phyloP scores from a whole-genome alignment of 1,284 basidiomycete genomes.

The Anthracocystis walkeri region DNA sequence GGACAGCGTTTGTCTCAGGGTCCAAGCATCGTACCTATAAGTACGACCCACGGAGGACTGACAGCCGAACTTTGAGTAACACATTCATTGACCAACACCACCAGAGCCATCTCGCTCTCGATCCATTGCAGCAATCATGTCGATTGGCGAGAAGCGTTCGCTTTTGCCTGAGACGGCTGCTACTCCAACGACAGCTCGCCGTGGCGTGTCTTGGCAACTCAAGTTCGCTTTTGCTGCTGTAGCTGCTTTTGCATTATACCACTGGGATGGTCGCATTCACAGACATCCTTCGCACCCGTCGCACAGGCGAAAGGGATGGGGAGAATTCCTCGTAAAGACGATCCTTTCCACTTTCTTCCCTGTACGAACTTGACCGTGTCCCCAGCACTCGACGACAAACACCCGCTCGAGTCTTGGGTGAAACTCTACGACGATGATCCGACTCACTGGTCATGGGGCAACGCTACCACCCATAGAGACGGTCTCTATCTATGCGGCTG shows the following conservation, averaged over 20 bases:
- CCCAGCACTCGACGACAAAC: conserved; percentile 15
- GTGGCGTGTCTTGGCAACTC: conserved; percentile 8
- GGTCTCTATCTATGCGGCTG: conserved; percentile 41
- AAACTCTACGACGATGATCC: conserved; percentile 20
- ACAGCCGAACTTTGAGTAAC: too few relatives aligned
- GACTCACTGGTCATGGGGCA: conserved; percentile 21
- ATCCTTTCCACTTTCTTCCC: conserved; percentile 37
- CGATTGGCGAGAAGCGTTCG: neutral
- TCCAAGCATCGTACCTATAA: too few relatives aligned
- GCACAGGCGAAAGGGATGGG: conserved; percentile 19
- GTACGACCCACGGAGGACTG: too few relatives aligned
- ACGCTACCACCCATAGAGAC: neutral
- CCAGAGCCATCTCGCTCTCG: too few relatives aligned
- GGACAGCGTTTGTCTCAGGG: too few relatives aligned
- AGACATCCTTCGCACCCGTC: too few relatives aligned
- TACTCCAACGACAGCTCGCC: neutral
- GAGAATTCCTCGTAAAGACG: conserved; percentile 13
- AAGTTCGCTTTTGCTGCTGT: neutral
- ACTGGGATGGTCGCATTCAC: conserved; percentile 2
- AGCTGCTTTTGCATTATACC: conserved; percentile 5
- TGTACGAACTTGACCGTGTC: conserved; percentile 34
- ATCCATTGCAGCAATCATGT: neutral
- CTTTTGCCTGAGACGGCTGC: neutral
- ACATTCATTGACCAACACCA: too few relatives aligned
- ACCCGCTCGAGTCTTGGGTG: conserved; percentile 13